Evolutionary conservation across 2,329 filamentous ascomycete genomes (phyloP), one percentile per base, ranked within the genome.

Genomic region (Bisporella sp.): DNA sequence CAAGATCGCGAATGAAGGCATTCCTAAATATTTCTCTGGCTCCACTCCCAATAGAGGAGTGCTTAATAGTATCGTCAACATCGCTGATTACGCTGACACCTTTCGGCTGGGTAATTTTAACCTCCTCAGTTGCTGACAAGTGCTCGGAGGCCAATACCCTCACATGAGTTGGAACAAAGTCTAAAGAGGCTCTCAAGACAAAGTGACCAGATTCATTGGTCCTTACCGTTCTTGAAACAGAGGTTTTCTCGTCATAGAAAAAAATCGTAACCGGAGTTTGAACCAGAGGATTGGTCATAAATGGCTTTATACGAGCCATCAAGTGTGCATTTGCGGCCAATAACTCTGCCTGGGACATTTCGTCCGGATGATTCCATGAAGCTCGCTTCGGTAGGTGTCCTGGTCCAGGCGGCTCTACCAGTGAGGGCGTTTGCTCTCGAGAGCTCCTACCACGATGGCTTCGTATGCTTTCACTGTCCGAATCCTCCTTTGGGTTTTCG

Each of bases 41-140:
- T 5, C 95, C 93, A 47, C 80, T 80, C 2, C 82, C 79, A 57
- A 99, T 96, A 50, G 91, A 95, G 21, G 93, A 96, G 61, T 90
- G 86, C 67, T 99, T 99, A 64, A 99, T 85, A 0, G 93, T 99
- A 68, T 99, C 93, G 63, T 99, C 93, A 56, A 99, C 93, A 65
- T 99, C 93, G 65, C 89, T 97, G 66, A 99, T 97, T 52, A 99
- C 64, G 66, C 91, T 97, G 55, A 99, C 79, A 40, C 93, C 93
- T 28, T 73, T 74, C 0, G 87, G 80, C 52, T 92, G 85, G 4
- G 86, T 90, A 46, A 97, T 73, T 40, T 81, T 76, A 42, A 99
- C 77, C 49, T 87, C 78, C 56, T 93, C 86, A 1, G 85, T 89
- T 0, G 84, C 84, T 12, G 91, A 95, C 4, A 99, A 74, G 51